phyloP scores from a whole-genome alignment of 108 stramenopile species.

The Stephanodiscus minutulus region DNA sequence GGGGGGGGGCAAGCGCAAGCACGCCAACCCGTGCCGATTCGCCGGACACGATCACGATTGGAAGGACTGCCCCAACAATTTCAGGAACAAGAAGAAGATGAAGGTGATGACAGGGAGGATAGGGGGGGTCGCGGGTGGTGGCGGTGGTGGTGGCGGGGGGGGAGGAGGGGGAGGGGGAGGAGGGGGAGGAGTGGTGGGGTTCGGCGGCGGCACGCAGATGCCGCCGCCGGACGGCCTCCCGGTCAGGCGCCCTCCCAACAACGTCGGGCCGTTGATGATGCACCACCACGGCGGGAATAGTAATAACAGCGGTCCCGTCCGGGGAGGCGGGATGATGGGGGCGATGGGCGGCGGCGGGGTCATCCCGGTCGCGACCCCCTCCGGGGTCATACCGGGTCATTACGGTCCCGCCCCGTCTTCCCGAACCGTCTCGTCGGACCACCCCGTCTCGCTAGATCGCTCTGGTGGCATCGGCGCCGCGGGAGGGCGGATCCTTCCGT shows the following conservation, averaged over 20 bases:
- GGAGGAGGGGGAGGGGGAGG: neutral
- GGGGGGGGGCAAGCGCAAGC: constrained; percentile 12
- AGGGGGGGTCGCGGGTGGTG: constrained; percentile 1
- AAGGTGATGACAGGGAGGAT: constrained; percentile 1
- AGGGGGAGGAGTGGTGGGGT: too few relatives aligned
- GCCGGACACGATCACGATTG: constrained; percentile 47
- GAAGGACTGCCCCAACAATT: constrained; percentile 51
- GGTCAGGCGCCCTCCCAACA: too few relatives aligned
- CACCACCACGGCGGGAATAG: too few relatives aligned
- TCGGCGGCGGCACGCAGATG: too few relatives aligned
- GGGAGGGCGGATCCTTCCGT: neutral
- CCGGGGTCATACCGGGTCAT: constrained; percentile 11
- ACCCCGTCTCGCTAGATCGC: neutral
- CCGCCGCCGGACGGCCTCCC: too few relatives aligned
- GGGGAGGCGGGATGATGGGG: neutral
- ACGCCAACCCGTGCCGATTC: constrained; percentile 42
- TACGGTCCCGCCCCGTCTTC: constrained; percentile 19
- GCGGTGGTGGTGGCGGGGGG: constrained; percentile 4
- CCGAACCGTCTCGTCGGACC: too few relatives aligned
- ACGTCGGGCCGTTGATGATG: too few relatives aligned
- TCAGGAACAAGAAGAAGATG: constrained; percentile 39
- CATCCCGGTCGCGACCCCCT: neutral
- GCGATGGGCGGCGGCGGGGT: constrained; percentile 7
- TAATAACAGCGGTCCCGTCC: too few relatives aligned
- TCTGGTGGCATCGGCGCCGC: constrained; percentile 1